Evolutionary conservation across 2,329 filamentous ascomycete genomes (phyloP).

Genomic region (Dendryphion nanum): DNA sequence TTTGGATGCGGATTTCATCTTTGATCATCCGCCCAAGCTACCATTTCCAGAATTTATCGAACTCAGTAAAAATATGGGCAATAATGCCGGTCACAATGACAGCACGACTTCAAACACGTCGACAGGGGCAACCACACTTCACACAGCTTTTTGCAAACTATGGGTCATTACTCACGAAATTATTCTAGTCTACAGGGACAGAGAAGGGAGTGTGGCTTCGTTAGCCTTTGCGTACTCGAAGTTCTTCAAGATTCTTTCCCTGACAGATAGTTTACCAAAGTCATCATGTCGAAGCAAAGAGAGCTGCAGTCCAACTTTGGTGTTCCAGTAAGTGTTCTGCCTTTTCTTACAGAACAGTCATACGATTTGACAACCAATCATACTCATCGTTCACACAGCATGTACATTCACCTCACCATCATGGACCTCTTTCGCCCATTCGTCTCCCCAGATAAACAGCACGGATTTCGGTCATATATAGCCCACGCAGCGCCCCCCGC

Average conservation of each 20-base stretch:
- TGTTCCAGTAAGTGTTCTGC: not conserved
- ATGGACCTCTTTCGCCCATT: constrained; percentile 7
- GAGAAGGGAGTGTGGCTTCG: not conserved
- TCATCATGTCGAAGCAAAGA: not conserved
- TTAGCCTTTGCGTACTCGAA: constrained; percentile 5
- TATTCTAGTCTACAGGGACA: not conserved
- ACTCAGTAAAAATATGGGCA: too few relatives aligned
- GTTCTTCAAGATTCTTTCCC: constrained; percentile 1
- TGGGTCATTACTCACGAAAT: constrained; percentile 1
- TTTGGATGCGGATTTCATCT: not conserved
- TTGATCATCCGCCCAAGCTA: too few relatives aligned
- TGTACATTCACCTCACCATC: constrained; percentile 2
- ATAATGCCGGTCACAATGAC: too few relatives aligned
- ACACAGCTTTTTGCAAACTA: constrained; percentile 2
- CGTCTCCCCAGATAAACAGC: not conserved
- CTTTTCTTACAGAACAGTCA: not conserved
- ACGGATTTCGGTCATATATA: not conserved
- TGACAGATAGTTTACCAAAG: constrained; percentile 4
- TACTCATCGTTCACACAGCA: too few relatives aligned
- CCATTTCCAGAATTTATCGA: too few relatives aligned
- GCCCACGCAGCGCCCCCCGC: not conserved
- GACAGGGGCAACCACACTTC: too few relatives aligned
- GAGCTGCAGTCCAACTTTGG: not conserved
- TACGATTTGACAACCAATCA: too few relatives aligned
- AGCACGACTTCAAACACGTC: too few relatives aligned